Evolutionary conservation across 73 alveolate species (phyloP), one percentile per base, ranked within the genome.

Genomic region (Symbiodinium pilosum): DNA sequence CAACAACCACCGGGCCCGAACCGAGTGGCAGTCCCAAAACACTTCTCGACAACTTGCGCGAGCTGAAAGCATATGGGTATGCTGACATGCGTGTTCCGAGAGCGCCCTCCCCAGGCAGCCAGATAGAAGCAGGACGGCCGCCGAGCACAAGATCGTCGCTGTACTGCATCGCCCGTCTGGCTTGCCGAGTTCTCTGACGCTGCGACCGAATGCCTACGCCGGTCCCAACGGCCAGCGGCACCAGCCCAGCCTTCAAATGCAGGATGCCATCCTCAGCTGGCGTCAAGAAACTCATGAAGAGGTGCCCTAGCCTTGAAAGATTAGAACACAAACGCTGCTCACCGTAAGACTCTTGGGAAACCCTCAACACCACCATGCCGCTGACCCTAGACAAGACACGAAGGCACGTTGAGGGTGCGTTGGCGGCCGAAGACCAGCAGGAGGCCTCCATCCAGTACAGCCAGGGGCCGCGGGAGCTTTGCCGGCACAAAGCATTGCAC

Each of bases 111-210:
- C 75, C 93, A 0, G 94, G 54, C n/a, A 77, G 71, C 94, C 94
- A 87, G 32, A 87, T n/a, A 30, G 94, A 87, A 38, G 94, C 94
- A 36, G 94, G 94, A 7, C 94, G 94, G 42, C 94, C 94, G 3
- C 94, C 94, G 24, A 87, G 68, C 18, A 47, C 39, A 14, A 87
- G 41, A 14, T 84, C 84, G n/a, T 87, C 94, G 40, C 94, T 26
- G 77, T 64, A 64, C 77, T 64, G 77, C 28, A 64, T 64, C 77
- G 77, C 77, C 7, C 28, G 77, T 36, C 11, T 2, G 18, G 77
- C 77, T 21, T 64, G 77, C 77, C 59, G 59, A 14, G n/a, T n/a
- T n/a, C n/a, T n/a, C n/a, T n/a, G n/a, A n/a, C n/a, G n/a, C n/a
- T n/a, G n/a, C n/a, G n/a, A n/a, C n/a, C n/a, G n/a, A n/a, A n/a